Evolutionary conservation across 2,329 filamentous ascomycete genomes (phyloP).

Genomic region (Monosporascus sp.): DNA sequence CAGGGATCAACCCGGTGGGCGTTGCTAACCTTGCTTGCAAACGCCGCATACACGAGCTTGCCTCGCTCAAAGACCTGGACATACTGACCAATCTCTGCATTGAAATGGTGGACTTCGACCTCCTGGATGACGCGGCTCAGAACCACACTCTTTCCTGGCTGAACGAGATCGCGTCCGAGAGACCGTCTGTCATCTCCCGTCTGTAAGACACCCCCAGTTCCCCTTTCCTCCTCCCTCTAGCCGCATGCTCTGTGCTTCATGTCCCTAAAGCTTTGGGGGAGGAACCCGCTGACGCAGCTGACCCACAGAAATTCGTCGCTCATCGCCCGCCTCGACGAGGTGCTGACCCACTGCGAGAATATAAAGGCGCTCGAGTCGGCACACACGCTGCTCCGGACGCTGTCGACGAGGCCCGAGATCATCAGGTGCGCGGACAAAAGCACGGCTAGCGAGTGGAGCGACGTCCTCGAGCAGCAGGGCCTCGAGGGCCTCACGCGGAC

Average conservation of each 20-base stretch:
- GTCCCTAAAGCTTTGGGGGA: neutral
- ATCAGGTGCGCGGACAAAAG: constrained; percentile 41
- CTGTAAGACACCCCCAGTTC: constrained; percentile 39
- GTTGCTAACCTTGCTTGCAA: constrained; percentile 35
- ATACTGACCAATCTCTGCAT: constrained; percentile 59
- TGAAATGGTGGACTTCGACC: constrained; percentile 61
- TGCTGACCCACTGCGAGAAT: constrained; percentile 60
- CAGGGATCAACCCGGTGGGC: constrained; percentile 44
- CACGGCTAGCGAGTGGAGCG: constrained; percentile 41
- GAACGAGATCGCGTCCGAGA: constrained; percentile 46
- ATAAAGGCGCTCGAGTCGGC: constrained; percentile 54
- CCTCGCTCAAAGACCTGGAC: constrained; percentile 52
- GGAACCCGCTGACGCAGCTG: neutral
- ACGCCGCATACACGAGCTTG: constrained; percentile 38
- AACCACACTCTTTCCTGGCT: constrained; percentile 55
- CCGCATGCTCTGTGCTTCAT: neutral
- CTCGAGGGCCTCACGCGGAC: constrained; percentile 59
- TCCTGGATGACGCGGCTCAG: constrained; percentile 58
- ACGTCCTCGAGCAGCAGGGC: constrained; percentile 54
- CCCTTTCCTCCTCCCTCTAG: too few relatives aligned
- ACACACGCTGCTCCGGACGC: constrained; percentile 52
- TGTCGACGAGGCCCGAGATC: constrained; percentile 51
- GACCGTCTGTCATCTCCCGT: constrained; percentile 52
- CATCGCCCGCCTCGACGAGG: constrained; percentile 53
- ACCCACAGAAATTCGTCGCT: constrained; percentile 48